Conservation (phyloP, 257 asterid genomes). For the Nicotiana paniculata region DNA sequence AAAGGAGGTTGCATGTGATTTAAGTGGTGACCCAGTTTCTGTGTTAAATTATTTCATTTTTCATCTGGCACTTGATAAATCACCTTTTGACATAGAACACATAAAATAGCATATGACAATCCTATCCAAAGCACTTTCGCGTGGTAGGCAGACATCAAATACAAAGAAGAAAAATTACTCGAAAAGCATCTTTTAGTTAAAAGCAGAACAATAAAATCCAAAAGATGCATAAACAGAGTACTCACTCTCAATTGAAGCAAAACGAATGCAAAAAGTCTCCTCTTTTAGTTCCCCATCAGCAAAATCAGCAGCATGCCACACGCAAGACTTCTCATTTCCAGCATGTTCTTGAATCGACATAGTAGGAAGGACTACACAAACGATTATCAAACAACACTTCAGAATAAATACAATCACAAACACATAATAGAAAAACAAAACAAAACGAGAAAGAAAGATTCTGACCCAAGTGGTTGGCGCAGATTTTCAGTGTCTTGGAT, state of each 20-base stretch:
- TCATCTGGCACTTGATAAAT: neutral
- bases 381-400: neutral
- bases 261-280: slow-evolving; percentile 71
- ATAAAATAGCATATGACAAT: neutral
- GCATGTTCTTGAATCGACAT: slow-evolving; percentile 71
- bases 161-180: neutral
- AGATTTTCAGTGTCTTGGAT: slow-evolving; percentile 83
- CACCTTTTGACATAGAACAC: neutral
- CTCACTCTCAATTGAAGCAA: slow-evolving; percentile 74
- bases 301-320: slow-evolving; percentile 87
- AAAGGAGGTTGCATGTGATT: neutral
- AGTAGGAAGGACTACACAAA: slow-evolving; percentile 49
- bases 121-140: neutral
- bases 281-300: slow-evolving; percentile 84
- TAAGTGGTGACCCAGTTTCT: neutral
- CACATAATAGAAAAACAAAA: neutral
- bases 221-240: slow-evolving; percentile 6
- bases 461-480: slow-evolving; percentile 87
- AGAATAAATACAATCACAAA: neutral
- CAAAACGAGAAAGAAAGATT: neutral
- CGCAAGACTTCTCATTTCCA: slow-evolving; percentile 78
- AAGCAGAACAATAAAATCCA: neutral
- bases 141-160: neutral
- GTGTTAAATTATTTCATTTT: neutral
- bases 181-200: neutral